Base-by-base conservation (phyloP, 1,139 yeast genomes). In the Lodderomyces pseudojiufengensis region DNA sequence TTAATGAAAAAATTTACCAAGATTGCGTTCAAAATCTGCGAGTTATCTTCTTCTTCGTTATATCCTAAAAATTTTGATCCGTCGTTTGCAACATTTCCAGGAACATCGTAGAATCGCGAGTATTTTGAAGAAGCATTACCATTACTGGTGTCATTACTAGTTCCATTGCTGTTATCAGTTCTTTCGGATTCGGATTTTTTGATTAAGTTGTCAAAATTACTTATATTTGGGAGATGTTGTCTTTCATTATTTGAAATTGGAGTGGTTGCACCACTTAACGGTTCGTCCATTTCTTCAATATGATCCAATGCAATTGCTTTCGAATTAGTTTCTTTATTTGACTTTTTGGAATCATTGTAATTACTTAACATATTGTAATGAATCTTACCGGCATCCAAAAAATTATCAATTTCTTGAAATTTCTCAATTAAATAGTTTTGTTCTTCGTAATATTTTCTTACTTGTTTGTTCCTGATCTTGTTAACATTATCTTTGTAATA, bases 371-470 rank as follows among this genome's bases (percentile, higher is more conserved):
- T 78, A 32, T 75, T 70, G 40, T 72, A 67, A 45, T 82, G 86
- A 39, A 84, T 57, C 33, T 59, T 70, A 1, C 88, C 90, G 3
- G 87, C 77, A 52, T 83, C 94, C 35, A 84, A 64, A 39, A 83
- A 64, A 38, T 69, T 63, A 52, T 84, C 95, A 23, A 84, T 77
- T 42, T 76, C 83, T 33, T 59, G 56, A 46, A 76, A 81, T 36
- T 76, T 65, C 22, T 71, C 74, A 41, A 83, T 76, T 40, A 80
- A 55, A 24, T 66, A 73, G 50, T 84, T 83, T 55, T 83, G 90
- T 4, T 60, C 53, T 28, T 55, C 47, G 51, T 77, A 78, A 50
- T 61, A 77, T 6, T 50, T 38, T 27, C 57, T 52, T 13, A 70
- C 37, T 10, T 45, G 37, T 27, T 43, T 51, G 26, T 51, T 53